A percentile compares a stretch with the other conserved stretches of the same genome.
Evolutionary conservation across 2,329 filamentous ascomycete species (phyloP).

Genomic region (Trichoderma cornu-damae): DNA sequence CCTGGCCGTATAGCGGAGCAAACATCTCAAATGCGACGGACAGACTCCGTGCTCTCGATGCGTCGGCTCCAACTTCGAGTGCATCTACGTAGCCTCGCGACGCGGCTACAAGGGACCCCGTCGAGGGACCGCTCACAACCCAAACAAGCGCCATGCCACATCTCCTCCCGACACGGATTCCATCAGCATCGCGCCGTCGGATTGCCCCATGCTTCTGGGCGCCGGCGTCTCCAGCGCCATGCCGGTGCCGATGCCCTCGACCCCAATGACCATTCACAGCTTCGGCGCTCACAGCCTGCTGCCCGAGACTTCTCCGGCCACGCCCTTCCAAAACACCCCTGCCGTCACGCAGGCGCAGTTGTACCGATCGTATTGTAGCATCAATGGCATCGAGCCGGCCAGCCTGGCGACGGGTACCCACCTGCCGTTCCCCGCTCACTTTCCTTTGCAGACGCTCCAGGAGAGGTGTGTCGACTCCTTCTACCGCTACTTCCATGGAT

Average conservation of each 20-base stretch:
- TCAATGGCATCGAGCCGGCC: slow-evolving; percentile 26
- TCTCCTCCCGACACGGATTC: slow-evolving; percentile 29
- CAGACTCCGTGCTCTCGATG: slow-evolving; percentile 65
- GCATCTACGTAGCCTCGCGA: slow-evolving; percentile 68
- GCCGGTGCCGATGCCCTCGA: slow-evolving; percentile 7
- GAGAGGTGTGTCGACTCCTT: slow-evolving; percentile 55
- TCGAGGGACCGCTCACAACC: slow-evolving; percentile 38
- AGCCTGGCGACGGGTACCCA: slow-evolving; percentile 18
- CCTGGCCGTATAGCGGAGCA: slow-evolving; percentile 42
- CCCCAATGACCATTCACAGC: slow-evolving; percentile 3
- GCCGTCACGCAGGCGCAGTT: slow-evolving; percentile 35
- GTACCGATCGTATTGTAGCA: slow-evolving; percentile 32
- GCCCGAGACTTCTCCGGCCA: slow-evolving; percentile 18
- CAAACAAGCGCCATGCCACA: slow-evolving; percentile 48
- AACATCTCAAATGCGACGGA: slow-evolving; percentile 75
- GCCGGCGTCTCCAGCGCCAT: slow-evolving; percentile 21
- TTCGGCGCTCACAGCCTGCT: slow-evolving; percentile 19
- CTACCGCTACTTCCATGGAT: slow-evolving; percentile 53
- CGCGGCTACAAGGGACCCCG: slow-evolving; percentile 64
- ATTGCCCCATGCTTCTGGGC: slow-evolving; percentile 37
- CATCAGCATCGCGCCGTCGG: slow-evolving; percentile 26
- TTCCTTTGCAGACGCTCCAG: slow-evolving; percentile 34
- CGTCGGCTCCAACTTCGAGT: slow-evolving; percentile 51
- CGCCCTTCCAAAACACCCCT: slow-evolving; percentile 23
- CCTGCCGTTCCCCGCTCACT: slow-evolving; percentile 21